Evolutionary conservation across 2,329 filamentous ascomycete species (phyloP).

Genomic region (Calonectria pteridis): DNA sequence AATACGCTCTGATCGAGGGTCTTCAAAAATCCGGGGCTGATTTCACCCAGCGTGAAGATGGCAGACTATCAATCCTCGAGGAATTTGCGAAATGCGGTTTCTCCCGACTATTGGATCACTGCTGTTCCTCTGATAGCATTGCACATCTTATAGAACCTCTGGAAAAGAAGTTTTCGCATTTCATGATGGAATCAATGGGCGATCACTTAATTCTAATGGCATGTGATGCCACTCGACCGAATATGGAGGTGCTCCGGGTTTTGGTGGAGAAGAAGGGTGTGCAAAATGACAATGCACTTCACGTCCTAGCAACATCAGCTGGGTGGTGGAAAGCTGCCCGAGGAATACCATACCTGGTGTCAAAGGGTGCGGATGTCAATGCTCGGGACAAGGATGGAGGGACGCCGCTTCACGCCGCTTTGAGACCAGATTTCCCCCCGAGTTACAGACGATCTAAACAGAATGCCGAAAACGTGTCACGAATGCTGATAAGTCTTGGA

Average conservation of each 20-base stretch:
- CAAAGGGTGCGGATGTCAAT: constrained; percentile 31
- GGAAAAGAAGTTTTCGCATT: background rate
- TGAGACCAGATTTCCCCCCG: background rate
- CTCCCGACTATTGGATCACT: constrained; percentile 28
- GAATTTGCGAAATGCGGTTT: constrained; percentile 24
- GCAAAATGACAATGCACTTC: background rate
- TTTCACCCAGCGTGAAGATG: background rate
- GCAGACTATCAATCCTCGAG: constrained; percentile 8
- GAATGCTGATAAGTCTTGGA: constrained; percentile 22
- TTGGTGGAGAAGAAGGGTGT: constrained; percentile 33
- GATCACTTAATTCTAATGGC: constrained; percentile 22
- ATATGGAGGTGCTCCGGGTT: constrained; percentile 32
- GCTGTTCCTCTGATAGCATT: constrained; percentile 17
- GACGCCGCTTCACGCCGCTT: constrained; percentile 30
- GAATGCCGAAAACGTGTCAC: background rate
- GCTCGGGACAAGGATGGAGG: background rate
- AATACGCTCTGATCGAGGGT: constrained; percentile 26
- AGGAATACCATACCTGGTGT: constrained; percentile 36
- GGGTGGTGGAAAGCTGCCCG: constrained; percentile 35
- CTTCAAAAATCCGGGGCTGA: constrained; percentile 28
- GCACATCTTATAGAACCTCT: background rate
- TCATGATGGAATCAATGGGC: background rate
- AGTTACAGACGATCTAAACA: background rate
- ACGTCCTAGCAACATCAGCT: constrained; percentile 16
- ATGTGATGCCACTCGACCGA: constrained; percentile 11